Conservation (phyloP, 768 basidiomycete genomes). For the Trametes punicea region DNA sequence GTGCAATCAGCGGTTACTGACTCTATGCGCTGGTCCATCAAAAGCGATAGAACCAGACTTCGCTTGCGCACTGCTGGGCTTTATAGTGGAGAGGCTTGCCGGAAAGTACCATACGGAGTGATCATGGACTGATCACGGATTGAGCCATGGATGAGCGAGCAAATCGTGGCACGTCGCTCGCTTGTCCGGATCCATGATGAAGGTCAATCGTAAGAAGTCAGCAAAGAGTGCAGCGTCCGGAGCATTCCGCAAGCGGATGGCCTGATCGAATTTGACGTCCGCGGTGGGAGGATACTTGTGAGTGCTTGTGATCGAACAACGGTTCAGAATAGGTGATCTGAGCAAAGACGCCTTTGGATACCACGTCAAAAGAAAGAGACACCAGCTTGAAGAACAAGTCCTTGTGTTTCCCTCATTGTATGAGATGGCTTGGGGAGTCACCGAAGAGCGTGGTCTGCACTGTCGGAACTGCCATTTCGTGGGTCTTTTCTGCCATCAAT, state of each 20-base stretch:
- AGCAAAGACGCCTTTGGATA: too few relatives aligned
- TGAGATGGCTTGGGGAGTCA: neutral
- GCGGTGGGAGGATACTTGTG: neutral
- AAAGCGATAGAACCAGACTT: too few relatives aligned
- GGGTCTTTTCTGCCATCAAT: neutral
- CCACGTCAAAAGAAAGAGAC: neutral
- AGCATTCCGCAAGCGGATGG: neutral
- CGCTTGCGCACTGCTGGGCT: too few relatives aligned
- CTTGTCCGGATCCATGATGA: neutral
- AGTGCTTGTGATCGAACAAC: neutral
- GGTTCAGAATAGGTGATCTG: neutral
- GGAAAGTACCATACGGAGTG: too few relatives aligned
- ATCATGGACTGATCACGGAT: too few relatives aligned
- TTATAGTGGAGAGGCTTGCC: too few relatives aligned
- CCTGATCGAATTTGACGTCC: neutral
- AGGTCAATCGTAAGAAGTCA: neutral
- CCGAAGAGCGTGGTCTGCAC: conserved; percentile 1
- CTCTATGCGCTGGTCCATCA: too few relatives aligned
- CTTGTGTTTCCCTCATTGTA: neutral
- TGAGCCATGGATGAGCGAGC: neutral
- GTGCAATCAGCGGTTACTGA: too few relatives aligned
- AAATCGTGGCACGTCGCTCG: neutral
- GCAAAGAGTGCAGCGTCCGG: neutral
- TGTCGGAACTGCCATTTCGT: neutral
- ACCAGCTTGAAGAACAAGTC: conserved; percentile 1